These are phyloP conservation scores for Oenanthe javanica DNA, from an alignment of 140 eudicot species.

Conservation along the genomic window DNA sequence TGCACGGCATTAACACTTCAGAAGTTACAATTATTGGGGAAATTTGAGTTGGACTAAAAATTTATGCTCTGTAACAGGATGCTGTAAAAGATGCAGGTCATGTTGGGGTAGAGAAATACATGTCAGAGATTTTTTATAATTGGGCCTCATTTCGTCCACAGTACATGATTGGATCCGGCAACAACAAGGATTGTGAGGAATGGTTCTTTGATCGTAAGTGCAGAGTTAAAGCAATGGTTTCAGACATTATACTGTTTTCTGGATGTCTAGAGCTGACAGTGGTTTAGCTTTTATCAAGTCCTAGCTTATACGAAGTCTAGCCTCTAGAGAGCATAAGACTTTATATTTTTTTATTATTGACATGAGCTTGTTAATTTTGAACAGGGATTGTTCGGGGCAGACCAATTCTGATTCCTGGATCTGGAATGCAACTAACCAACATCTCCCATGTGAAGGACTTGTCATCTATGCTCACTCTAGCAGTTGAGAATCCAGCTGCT, in stretches of 20 bases:
- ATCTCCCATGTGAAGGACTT: slow-evolving; percentile 82
- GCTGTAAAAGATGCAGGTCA: slow-evolving; percentile 93
- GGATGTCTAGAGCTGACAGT: background rate
- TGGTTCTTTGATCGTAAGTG: slow-evolving; percentile 99
- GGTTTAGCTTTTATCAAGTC: background rate
- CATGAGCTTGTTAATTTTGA: background rate
- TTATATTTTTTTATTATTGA: background rate
- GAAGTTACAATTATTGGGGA: background rate
- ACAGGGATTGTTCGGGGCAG: slow-evolving; percentile 92
- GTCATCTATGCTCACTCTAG: slow-evolving; percentile 86
- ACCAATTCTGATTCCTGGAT: slow-evolving; percentile 88
- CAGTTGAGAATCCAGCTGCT: slow-evolving; percentile 74
- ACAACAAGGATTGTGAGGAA: slow-evolving; percentile 97
- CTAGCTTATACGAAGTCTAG: background rate
- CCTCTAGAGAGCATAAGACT: background rate
- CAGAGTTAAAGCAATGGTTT: background rate
- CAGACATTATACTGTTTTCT: background rate
- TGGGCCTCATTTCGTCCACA: slow-evolving; percentile 97
- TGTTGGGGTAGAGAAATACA: slow-evolving; percentile 79
- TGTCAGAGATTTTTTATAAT: slow-evolving; percentile 51
- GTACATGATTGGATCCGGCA: slow-evolving; percentile 97
- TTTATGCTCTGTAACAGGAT: slow-evolving; percentile 41
- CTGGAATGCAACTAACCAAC: slow-evolving; percentile 96
- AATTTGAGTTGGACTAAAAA: background rate
- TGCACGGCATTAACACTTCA: background rate